Percentiles rank a stretch among this genome's conserved stretches.
These are phyloP conservation scores for Dovyalis caffra DNA, from an alignment of 345 rosid species.

Conservation along the genomic window DNA sequence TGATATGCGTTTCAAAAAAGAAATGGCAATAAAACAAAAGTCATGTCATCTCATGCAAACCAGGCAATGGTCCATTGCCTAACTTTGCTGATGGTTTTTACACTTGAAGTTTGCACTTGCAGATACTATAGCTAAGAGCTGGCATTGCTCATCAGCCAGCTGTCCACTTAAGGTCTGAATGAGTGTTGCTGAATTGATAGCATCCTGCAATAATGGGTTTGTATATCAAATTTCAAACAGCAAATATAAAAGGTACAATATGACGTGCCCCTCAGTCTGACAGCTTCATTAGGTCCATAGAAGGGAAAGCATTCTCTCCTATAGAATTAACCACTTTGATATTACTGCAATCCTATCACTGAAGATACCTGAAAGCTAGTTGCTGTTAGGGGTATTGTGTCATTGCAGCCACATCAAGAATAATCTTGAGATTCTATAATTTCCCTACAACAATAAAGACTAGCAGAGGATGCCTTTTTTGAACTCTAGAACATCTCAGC, in stretches of 20 bases:
- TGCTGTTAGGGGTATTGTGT: no score
- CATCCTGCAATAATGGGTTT: constrained; percentile 49
- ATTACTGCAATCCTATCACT: background rate
- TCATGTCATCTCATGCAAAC: constrained; percentile 61
- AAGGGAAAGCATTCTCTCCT: no score
- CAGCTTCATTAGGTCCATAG: no score
- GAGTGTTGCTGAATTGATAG: constrained; percentile 69
- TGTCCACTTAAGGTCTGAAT: constrained; percentile 71
- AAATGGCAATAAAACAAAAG: background rate
- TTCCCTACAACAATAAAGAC: no score
- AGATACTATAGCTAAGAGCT: constrained; percentile 62
- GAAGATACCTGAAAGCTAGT: background rate
- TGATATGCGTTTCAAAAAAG: background rate
- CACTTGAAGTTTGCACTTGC: constrained; percentile 57
- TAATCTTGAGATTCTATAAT: no score
- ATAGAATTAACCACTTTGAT: no score
- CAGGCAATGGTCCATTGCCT: constrained; percentile 65
- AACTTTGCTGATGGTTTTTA: constrained; percentile 43
- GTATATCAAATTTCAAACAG: background rate
- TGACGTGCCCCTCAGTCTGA: background rate
- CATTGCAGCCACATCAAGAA: no score
- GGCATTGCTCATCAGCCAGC: constrained; percentile 71
- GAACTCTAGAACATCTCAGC: no score
- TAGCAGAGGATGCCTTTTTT: no score
- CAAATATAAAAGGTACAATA: background rate